Percentiles rank a stretch among this genome's conserved stretches.
Evolutionary conservation across 495 filamentous ascomycete species (phyloP).

Genomic region (Astrocystis sublimbata): DNA sequence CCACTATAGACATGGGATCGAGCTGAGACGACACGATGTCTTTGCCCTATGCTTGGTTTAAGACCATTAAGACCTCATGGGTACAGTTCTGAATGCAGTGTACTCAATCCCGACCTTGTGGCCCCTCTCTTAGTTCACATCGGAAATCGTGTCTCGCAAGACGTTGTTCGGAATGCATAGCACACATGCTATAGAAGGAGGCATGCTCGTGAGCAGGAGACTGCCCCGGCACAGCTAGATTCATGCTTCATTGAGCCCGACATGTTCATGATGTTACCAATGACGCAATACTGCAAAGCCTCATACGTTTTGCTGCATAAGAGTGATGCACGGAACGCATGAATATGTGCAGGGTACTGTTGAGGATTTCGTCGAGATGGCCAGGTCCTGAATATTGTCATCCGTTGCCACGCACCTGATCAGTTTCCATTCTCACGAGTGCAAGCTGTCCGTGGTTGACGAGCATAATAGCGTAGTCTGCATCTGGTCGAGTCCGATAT

Average conservation of each 20-base stretch:
- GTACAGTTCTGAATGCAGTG: neutral
- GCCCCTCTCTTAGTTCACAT: neutral
- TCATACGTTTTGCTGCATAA: neutral
- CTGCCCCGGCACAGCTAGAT: neutral
- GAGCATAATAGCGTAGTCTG: neutral
- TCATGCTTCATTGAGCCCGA: neutral
- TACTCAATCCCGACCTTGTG: neutral
- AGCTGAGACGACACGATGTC: neutral
- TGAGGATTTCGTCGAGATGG: neutral
- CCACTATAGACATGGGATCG: neutral
- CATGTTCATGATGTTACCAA: neutral
- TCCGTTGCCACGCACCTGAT: neutral
- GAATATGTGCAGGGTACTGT: neutral
- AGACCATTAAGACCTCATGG: neutral
- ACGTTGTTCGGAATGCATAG: neutral
- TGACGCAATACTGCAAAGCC: neutral
- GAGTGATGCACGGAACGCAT: neutral
- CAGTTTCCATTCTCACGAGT: neutral
- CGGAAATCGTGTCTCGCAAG: neutral
- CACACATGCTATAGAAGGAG: neutral
- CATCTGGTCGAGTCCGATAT: neutral
- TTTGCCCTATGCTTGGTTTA: too few relatives aligned
- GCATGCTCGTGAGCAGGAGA: neutral
- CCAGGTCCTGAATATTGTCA: neutral
- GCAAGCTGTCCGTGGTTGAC: neutral